Percentiles rank a stretch among this genome's conserved stretches.
These are phyloP conservation scores for Tinospora cordifolia DNA, from an alignment of 164 flowering plant genomes.

Conservation along the genomic window DNA sequence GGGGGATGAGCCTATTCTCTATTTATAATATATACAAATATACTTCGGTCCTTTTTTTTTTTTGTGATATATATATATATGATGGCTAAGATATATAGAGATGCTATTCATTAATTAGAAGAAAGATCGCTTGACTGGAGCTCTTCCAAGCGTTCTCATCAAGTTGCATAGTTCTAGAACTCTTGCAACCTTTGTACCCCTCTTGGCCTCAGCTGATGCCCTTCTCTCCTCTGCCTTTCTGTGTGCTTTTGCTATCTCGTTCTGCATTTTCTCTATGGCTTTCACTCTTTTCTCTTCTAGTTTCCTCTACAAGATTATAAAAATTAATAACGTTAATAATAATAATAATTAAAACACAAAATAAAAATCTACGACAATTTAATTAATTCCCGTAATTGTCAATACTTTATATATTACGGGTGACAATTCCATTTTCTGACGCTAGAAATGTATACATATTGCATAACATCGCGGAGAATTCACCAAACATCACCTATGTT, in stretches of 20 bases:
- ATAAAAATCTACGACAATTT: no score
- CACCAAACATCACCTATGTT: no score
- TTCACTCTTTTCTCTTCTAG: constrained; percentile 86
- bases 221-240: constrained; percentile 84
- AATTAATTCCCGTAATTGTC: no score
- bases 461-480: no score
- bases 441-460: no score
- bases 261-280: constrained; percentile 85
- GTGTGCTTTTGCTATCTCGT: constrained; percentile 70
- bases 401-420: no score
- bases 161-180: constrained; percentile 67
- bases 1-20: no score
- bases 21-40: no score
- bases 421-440: no score
- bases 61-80: no score
- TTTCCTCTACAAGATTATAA: constrained; percentile 50
- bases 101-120: constrained; percentile 22
- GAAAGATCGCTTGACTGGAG: constrained; percentile 74
- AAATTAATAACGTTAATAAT: no score
- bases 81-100: background rate
- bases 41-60: no score
- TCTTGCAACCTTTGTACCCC: constrained; percentile 77
- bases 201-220: constrained; percentile 85
- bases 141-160: constrained; percentile 77
- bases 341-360: background rate